phyloP scores from a whole-genome alignment of 768 basidiomycete genomes.

The Termitomyces sp. region DNA sequence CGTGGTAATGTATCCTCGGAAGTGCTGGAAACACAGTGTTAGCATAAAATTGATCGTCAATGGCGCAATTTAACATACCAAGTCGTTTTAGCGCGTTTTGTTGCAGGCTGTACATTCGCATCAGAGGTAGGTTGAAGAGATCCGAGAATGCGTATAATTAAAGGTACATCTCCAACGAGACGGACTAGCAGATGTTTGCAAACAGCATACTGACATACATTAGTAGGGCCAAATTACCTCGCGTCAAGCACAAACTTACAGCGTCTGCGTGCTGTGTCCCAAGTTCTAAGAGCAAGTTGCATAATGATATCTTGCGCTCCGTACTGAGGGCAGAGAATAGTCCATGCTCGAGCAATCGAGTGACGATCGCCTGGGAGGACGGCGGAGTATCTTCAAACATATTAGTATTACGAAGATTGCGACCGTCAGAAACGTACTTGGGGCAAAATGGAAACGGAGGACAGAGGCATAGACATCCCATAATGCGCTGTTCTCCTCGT shows the following conservation, averaged over 20 bases:
- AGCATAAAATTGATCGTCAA: neutral
- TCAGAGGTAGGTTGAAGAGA: slow-evolving; percentile 39
- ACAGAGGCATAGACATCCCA: slow-evolving; percentile 49
- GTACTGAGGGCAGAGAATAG: slow-evolving; percentile 48
- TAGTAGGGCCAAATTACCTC: neutral
- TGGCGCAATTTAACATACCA: slow-evolving; percentile 34
- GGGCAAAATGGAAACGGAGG: slow-evolving; percentile 36
- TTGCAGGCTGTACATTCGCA: slow-evolving; percentile 39
- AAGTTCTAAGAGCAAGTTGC: slow-evolving; percentile 48
- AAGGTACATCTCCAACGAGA: slow-evolving; percentile 41
- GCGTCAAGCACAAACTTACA: slow-evolving; percentile 29
- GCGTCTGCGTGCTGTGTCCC: slow-evolving; percentile 40
- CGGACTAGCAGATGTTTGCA: slow-evolving; percentile 45
- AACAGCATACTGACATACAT: slow-evolving; percentile 30
- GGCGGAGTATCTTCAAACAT: slow-evolving; percentile 30
- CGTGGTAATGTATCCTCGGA: slow-evolving; percentile 37
- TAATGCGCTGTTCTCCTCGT: slow-evolving; percentile 29
- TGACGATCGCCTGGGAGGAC: slow-evolving; percentile 33
- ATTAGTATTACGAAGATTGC: neutral
- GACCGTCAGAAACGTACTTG: slow-evolving; percentile 31
- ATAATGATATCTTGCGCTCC: slow-evolving; percentile 51
- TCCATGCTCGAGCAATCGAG: slow-evolving; percentile 42
- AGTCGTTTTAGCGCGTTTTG: slow-evolving; percentile 60
- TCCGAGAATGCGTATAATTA: slow-evolving; percentile 49
- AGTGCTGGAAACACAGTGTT: slow-evolving; percentile 13